Conservation (phyloP, 495 filamentous ascomycete genomes). For the Apodospora peruviana region DNA sequence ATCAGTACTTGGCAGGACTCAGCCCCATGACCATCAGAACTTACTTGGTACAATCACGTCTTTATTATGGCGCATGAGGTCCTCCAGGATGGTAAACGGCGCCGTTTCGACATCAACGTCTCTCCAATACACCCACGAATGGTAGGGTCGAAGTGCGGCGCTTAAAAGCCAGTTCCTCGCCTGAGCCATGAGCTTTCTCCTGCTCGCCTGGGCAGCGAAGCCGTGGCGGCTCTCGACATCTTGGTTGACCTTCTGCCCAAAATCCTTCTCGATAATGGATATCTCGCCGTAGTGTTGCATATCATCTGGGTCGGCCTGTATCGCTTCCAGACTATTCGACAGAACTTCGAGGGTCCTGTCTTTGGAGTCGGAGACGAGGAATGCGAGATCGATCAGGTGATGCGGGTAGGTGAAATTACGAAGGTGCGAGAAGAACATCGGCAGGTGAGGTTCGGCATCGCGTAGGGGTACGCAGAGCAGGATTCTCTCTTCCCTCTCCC, state of each 20-base stretch:
- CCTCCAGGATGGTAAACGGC: constrained; percentile 91
- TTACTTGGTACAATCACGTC: constrained; percentile 98
- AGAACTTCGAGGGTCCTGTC: constrained; percentile 80
- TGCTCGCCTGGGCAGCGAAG: constrained; percentile 89
- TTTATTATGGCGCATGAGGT: constrained; percentile 98
- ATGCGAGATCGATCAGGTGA: constrained; percentile 91
- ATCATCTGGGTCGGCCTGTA: constrained; percentile 76
- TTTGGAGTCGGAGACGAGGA: constrained; percentile 95
- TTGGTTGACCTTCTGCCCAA: constrained; percentile 96
- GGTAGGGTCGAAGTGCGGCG: constrained; percentile 86
- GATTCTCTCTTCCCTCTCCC: constrained; percentile 93
- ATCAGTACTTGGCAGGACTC: no score
- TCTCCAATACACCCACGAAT: constrained; percentile 99
- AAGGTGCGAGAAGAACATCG: constrained; percentile 97
- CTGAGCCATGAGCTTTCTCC: constrained; percentile 96
- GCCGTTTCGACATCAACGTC: constrained; percentile 98
- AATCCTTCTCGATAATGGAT: constrained; percentile 97
- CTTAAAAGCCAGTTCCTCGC: constrained; percentile 96
- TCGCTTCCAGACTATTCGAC: constrained; percentile 62
- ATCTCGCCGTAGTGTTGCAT: constrained; percentile 90
- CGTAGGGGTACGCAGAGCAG: constrained; percentile 91
- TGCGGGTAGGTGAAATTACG: constrained; percentile 97
- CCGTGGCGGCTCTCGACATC: constrained; percentile 97
- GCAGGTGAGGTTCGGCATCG: constrained; percentile 87
- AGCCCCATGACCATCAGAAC: no score